Evolutionary conservation across 1,284 basidiomycete species (phyloP).

Genomic region (Singerocomus inundabilis): DNA sequence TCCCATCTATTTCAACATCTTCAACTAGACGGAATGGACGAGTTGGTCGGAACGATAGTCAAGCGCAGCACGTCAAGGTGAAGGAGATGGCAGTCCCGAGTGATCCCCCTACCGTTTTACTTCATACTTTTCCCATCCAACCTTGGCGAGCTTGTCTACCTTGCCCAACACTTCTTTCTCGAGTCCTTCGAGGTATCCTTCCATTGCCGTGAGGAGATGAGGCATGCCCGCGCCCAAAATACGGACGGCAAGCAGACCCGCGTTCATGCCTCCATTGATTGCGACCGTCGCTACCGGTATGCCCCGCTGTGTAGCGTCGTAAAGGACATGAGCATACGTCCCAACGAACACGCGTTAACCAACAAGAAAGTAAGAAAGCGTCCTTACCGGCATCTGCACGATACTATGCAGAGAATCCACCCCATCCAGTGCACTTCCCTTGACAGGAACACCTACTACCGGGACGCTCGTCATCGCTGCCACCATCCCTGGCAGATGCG

Average conservation of each 20-base stretch:
- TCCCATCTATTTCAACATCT: too few species aligned
- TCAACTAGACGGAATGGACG: too few species aligned
- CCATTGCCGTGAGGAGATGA: slow-evolving; percentile 64
- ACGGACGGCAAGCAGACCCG: slow-evolving; percentile 87
- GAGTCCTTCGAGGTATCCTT: slow-evolving; percentile 71
- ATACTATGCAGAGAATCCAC: slow-evolving; percentile 97
- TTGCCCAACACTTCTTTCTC: slow-evolving; percentile 86
- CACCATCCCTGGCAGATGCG: slow-evolving; percentile 98
- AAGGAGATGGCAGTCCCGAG: not conserved
- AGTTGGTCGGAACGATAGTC: not conserved
- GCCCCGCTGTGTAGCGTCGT: slow-evolving; percentile 61
- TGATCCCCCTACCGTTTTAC: slow-evolving; percentile 35
- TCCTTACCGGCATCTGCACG: slow-evolving; percentile 95
- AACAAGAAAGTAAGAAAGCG: not conserved
- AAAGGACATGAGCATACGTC: not conserved
- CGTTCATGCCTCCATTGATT: slow-evolving; percentile 96
- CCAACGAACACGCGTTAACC: not conserved
- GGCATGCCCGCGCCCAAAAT: slow-evolving; percentile 82
- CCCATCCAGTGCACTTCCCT: slow-evolving; percentile 91
- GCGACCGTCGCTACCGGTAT: slow-evolving; percentile 97
- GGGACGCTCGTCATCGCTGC: slow-evolving; percentile 92
- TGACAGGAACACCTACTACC: slow-evolving; percentile 96
- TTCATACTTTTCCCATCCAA: slow-evolving; percentile 87
- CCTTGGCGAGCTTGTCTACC: slow-evolving; percentile 70
- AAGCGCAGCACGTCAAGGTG: too few species aligned